Conservation (phyloP, 108 stramenopile species). For the Pseudonitzschia multiseries region DNA sequence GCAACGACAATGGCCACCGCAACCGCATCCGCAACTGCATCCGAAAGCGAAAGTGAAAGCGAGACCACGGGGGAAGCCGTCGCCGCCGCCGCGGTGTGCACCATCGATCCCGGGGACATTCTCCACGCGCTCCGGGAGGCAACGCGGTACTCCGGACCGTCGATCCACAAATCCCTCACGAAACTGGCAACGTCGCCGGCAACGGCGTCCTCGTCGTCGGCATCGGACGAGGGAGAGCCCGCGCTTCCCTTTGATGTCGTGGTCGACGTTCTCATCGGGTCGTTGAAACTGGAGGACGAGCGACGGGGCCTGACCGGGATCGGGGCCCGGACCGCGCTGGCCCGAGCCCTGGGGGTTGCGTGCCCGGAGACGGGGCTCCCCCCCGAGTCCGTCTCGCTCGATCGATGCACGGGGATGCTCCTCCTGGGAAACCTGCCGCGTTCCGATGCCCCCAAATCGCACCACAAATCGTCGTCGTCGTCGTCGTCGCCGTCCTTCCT, state of each 20-base stretch:
- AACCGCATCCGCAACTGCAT: too few species aligned
- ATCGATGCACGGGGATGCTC: neutral
- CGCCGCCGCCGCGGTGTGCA: neutral
- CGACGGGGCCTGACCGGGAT: neutral
- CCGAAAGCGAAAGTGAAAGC: too few species aligned
- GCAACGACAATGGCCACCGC: neutral
- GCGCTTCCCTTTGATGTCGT: neutral
- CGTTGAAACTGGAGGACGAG: neutral
- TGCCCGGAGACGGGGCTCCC: neutral
- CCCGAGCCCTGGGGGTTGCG: constrained; percentile 13
- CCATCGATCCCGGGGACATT: neutral
- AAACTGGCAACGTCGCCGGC: neutral
- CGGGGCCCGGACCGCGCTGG: constrained; percentile 4
- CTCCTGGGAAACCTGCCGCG: neutral
- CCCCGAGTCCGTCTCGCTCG: neutral
- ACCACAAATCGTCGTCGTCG: neutral
- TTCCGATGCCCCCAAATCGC: neutral
- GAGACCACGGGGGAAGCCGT: neutral
- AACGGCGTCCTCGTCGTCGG: too few species aligned
- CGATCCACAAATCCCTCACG: neutral
- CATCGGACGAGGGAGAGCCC: too few species aligned
- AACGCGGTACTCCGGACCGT: neutral
- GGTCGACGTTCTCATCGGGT: neutral
- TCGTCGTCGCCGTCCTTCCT: neutral
- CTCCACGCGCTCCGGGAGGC: neutral